These are phyloP conservation scores for Solanum paucissectum DNA, from an alignment of 257 asterid genomes.

Conservation along the genomic window DNA sequence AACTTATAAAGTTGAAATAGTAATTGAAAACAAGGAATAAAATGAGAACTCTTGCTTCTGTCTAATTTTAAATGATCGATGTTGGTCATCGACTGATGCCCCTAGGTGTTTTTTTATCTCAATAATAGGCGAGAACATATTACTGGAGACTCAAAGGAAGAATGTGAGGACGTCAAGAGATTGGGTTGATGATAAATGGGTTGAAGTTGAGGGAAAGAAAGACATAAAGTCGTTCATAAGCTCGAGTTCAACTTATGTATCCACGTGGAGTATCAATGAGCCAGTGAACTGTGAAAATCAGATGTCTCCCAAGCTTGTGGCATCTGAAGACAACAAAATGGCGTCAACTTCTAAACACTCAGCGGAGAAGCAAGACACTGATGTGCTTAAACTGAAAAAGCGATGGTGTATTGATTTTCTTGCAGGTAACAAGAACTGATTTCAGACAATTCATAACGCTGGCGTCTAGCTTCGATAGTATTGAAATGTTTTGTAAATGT, in stretches of 20 bases:
- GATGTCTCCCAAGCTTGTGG: background rate
- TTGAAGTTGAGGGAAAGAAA: conserved; percentile 16
- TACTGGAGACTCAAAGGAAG: conserved; percentile 22
- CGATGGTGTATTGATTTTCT: background rate
- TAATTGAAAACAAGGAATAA: no score
- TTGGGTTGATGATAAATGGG: conserved; percentile 46
- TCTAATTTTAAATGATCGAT: no score
- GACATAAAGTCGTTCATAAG: conserved; percentile 27
- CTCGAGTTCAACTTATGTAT: background rate
- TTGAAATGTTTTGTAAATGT: background rate
- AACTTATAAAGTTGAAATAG: no score
- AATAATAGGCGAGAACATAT: conserved; percentile 30
- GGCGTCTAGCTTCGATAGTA: background rate
- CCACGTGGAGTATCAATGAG: background rate
- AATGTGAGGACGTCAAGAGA: conserved; percentile 42
- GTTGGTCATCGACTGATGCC: background rate
- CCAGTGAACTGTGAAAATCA: background rate
- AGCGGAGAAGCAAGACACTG: background rate
- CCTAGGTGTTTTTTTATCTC: background rate
- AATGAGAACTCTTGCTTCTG: no score
- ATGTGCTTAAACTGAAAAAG: background rate
- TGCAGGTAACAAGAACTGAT: background rate
- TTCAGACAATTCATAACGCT: background rate
- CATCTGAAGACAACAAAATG: background rate
- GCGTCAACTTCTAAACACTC: background rate